These are phyloP conservation scores for Yueomyces sp. DNA, from an alignment of 1,139 yeast genomes.

Conservation along the genomic window DNA sequence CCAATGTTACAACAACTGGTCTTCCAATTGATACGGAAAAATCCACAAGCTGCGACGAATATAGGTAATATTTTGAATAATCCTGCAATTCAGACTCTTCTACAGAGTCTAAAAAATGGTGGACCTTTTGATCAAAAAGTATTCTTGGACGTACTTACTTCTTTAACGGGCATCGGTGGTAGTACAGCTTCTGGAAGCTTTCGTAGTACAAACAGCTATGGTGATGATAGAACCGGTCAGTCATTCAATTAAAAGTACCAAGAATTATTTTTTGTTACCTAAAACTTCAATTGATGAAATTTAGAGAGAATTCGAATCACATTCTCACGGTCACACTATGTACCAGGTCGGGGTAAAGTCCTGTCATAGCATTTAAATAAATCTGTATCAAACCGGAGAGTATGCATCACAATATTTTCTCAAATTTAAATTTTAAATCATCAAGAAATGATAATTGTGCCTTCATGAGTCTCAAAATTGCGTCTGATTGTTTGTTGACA, in stretches of 20 bases:
- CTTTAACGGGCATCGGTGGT: background rate
- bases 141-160: background rate
- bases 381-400: no score
- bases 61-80: background rate
- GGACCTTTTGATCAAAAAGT: constrained; percentile 8
- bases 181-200: background rate
- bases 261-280: no score
- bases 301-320: no score
- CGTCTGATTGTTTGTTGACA: constrained; percentile 19
- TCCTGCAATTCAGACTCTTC: background rate
- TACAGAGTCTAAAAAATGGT: background rate
- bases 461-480: constrained; percentile 19
- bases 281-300: no score
- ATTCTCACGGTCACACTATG: no score
- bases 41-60: background rate
- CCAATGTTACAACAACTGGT: background rate
- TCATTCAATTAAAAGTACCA: no score
- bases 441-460: constrained; percentile 8
- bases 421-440: background rate
- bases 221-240: no score
- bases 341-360: no score
- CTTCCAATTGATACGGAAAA: background rate
- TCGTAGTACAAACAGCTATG: no score
- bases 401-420: no score
- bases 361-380: no score